Percentiles rank a stretch among this genome's conserved stretches.
Conservation (phyloP, 352 stramenopile genomes). For the Phytophthora boehmeriae region DNA sequence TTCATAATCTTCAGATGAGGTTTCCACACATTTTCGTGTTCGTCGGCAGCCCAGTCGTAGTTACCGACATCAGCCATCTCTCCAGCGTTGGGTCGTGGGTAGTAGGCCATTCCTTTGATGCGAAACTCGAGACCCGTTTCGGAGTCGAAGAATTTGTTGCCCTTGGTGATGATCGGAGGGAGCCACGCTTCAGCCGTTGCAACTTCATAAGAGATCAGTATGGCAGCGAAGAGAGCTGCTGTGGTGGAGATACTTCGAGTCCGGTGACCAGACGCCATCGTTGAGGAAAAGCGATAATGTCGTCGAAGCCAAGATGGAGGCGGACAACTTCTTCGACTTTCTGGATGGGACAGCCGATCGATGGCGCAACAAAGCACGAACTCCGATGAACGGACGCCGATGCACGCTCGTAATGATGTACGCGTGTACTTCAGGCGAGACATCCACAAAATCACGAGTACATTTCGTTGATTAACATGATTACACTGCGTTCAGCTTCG, state of each 20-base stretch:
- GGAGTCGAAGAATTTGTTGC: conserved; percentile 89
- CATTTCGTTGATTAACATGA: background rate
- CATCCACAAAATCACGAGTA: background rate
- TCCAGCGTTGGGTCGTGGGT: conserved; percentile 65
- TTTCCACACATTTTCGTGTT: conserved; percentile 60
- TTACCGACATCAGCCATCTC: conserved; percentile 54
- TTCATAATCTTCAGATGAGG: conserved; percentile 58
- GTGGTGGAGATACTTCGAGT: conserved; percentile 24
- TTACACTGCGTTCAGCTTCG: background rate
- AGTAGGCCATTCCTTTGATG: conserved; percentile 77
- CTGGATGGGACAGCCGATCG: too few species aligned
- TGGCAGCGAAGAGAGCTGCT: background rate
- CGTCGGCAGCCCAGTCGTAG: conserved; percentile 71
- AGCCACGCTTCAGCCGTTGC: conserved; percentile 37
- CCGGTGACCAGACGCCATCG: conserved; percentile 37
- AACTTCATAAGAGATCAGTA: background rate
- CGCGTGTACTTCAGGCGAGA: too few species aligned
- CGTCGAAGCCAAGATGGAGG: too few species aligned
- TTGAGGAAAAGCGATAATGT: background rate
- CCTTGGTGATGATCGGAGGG: conserved; percentile 53
- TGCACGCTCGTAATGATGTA: conserved; percentile 41
- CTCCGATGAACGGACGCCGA: conserved; percentile 40
- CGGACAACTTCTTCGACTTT: too few species aligned
- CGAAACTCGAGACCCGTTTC: conserved; percentile 66
- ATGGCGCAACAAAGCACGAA: background rate